Evolutionary conservation across 352 stramenopile species (phyloP), one percentile per base, ranked within the genome.

Genomic region (Phytophthora cryptogea): DNA sequence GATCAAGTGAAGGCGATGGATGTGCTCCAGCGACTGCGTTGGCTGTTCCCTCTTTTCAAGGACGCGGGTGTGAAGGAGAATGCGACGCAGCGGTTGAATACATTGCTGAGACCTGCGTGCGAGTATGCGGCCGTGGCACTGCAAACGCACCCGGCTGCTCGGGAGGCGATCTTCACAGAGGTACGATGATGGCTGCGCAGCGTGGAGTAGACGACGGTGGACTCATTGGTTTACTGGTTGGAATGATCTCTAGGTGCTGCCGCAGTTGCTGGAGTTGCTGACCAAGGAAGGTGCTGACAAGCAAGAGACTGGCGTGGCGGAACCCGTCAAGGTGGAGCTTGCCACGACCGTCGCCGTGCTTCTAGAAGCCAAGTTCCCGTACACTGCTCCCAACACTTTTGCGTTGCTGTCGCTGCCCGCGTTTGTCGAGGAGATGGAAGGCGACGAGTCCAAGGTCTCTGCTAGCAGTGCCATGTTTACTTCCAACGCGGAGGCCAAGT

Each of bases 81-180:
- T 3, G 23, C 28, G 1, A 32, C 48, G 8, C 62, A 66, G 16
- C 32, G 64, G 8, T 41, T 79, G 30, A 86, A 90, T 64, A 73
- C 69, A 26, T 51, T 93, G 13, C 61, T 93, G 26, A 78, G 74
- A 13, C 83, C 81, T 1, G 57, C 72, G 14, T 91, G 81, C 43
- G 83, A 91, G 39, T 83, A 78, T 48, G 64, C 77, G 37, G 76
- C 78, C 7, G 83, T 93, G 28, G 79, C 69, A 5, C 63, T 86
- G 41, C 81, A 93, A 66, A 89, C 83, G 1, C 83, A 93, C 59
- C 57, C 63, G 5, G 46, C 54, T n/a, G 49, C 46, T 50, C 65
- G 63, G 9, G 45, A 70, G 26, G 51, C 59, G 1, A 85, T 92
- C 28, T 80, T 83, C 48, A 67, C 59, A 1, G 75, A 88, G 55